phyloP scores from a whole-genome alignment of 345 rosid genomes.

The Lenwebbia sp. region DNA sequence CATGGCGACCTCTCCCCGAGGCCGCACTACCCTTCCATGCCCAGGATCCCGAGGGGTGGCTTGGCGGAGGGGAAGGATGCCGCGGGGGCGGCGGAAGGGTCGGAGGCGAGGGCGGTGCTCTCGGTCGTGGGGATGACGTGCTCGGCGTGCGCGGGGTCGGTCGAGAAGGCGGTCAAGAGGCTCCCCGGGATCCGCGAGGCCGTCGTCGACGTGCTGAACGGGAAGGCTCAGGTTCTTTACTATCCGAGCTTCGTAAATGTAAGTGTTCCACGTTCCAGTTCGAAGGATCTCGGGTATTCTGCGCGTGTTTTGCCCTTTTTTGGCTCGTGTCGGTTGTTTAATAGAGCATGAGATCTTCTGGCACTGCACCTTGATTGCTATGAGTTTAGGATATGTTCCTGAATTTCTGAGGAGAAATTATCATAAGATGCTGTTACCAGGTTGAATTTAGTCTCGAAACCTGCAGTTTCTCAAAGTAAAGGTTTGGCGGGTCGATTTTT shows the following conservation, averaged over 20 bases:
- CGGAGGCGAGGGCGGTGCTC: conserved; percentile 44
- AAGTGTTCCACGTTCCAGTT: conserved; percentile 3
- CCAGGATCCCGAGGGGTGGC: conserved; percentile 50
- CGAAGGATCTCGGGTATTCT: not conserved
- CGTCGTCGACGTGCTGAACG: conserved; percentile 59
- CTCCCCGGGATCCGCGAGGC: conserved; percentile 80
- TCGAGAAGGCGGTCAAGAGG: conserved; percentile 83
- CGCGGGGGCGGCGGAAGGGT: conserved; percentile 7
- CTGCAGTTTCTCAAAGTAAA: not conserved
- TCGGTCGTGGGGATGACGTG: conserved; percentile 79
- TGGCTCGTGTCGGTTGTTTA: not conserved
- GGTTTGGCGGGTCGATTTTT: not conserved
- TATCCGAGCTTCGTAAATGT: conserved; percentile 52
- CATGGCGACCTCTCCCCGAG: conserved; percentile 28
- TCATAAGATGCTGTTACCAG: not conserved
- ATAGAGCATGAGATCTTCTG: not conserved
- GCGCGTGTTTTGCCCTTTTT: not conserved
- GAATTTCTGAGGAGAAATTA: not conserved
- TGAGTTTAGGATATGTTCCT: not conserved
- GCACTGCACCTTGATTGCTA: not conserved
- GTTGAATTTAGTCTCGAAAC: not conserved
- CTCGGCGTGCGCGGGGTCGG: conserved; percentile 90
- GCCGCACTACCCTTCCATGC: conserved; percentile 59
- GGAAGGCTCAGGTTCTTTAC: conserved; percentile 56
- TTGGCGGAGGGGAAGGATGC: conserved; percentile 14